Evolutionary conservation across 345 rosid genomes (phyloP).

Genomic region (Eutrema japonicum): DNA sequence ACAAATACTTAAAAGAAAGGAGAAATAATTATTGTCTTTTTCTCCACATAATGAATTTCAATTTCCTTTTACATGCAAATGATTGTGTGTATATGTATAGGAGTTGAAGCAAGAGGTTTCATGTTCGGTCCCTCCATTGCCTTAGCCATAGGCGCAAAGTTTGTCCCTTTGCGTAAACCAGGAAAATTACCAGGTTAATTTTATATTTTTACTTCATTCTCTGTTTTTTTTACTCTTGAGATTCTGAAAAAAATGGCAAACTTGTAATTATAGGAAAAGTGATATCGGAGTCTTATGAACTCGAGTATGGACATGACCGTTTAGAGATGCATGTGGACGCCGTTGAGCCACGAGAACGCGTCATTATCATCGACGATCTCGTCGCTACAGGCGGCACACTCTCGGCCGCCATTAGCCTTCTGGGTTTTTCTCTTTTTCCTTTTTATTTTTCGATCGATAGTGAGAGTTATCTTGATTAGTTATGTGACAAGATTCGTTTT

Average conservation of each 20-base stretch:
- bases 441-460: background rate
- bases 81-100: conserved; percentile 42
- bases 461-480: background rate
- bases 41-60: background rate
- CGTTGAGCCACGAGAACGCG: conserved; percentile 68
- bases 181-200: conserved; percentile 69
- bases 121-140: conserved; percentile 87
- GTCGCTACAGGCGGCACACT: conserved; percentile 93
- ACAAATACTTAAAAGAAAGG: background rate
- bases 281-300: conserved; percentile 69
- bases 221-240: background rate
- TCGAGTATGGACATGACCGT: conserved; percentile 89
- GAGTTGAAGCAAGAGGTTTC: conserved; percentile 90
- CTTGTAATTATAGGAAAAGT: conserved; percentile 57
- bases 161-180: conserved; percentile 82
- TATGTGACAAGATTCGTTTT: background rate
- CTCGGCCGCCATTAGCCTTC: conserved; percentile 75
- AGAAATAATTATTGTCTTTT: conserved; percentile 2
- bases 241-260: conserved; percentile 17
- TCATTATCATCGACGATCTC: conserved; percentile 74
- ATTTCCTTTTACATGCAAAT: conserved; percentile 20
- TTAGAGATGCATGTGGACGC: conserved; percentile 85
- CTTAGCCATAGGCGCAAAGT: conserved; percentile 85
- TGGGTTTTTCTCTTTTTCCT: conserved; percentile 52
- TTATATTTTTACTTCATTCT: background rate